A percentile compares a stretch with the other conserved stretches of the same genome.
phyloP scores from a whole-genome alignment of 2,329 filamentous ascomycete species.

The Epichloe elymi region DNA sequence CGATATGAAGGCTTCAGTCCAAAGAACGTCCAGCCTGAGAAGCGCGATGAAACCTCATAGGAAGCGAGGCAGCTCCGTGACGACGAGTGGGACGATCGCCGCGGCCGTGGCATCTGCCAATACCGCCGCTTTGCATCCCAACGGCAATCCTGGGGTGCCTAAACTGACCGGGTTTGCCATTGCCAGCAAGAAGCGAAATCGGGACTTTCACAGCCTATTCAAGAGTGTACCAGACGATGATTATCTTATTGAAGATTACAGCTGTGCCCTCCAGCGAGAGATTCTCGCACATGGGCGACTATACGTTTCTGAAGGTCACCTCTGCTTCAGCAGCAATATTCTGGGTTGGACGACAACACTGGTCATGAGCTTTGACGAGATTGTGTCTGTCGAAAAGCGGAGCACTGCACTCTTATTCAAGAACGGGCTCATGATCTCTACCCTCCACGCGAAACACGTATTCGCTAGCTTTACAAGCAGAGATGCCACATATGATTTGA shows the following conservation, averaged over 20 bases:
- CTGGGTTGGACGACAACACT: slow-evolving; percentile 95
- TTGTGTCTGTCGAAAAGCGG: slow-evolving; percentile 92
- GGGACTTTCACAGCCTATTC: slow-evolving; percentile 87
- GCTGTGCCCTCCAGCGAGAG: slow-evolving; percentile 87
- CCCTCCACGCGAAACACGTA: slow-evolving; percentile 84
- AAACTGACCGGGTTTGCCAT: slow-evolving; percentile 91
- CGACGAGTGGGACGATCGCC: slow-evolving; percentile 52
- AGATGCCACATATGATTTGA: slow-evolving; percentile 91
- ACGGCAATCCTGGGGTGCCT: slow-evolving; percentile 44
- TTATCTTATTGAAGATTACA: slow-evolving; percentile 96
- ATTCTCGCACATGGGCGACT: slow-evolving; percentile 87
- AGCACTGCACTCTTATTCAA: slow-evolving; percentile 92
- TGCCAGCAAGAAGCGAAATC: slow-evolving; percentile 88
- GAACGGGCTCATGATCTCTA: slow-evolving; percentile 94
- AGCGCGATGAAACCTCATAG: slow-evolving; percentile 50
- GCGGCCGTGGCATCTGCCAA: slow-evolving; percentile 60
- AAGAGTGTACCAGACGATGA: slow-evolving; percentile 96
- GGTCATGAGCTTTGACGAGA: slow-evolving; percentile 96
- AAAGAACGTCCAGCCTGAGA: slow-evolving; percentile 53
- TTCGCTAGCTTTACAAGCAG: slow-evolving; percentile 92
- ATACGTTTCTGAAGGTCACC: slow-evolving; percentile 92
- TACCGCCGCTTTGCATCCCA: slow-evolving; percentile 53
- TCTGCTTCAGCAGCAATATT: slow-evolving; percentile 98
- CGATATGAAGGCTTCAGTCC: slow-evolving; percentile 47
- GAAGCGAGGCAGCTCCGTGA: slow-evolving; percentile 72